A percentile compares a stretch with the other conserved stretches of the same genome.
Conservation (phyloP, 2,329 filamentous ascomycete species). For the Colletotrichum lini region DNA sequence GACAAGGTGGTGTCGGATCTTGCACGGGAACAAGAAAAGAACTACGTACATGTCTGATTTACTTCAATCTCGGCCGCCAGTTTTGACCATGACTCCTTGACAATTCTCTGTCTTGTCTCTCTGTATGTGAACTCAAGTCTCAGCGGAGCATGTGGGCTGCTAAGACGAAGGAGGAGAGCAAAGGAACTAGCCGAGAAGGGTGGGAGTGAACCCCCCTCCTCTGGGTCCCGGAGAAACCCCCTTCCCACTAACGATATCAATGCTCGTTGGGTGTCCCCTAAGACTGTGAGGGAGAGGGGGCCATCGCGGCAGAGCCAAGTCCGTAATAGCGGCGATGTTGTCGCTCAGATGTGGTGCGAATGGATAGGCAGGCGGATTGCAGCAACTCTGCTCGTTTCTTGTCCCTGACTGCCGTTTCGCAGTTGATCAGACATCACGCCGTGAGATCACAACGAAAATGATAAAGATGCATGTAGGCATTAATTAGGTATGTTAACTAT, state of each 20-base stretch:
- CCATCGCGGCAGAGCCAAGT: neutral
- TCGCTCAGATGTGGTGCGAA: neutral
- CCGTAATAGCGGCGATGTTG: neutral
- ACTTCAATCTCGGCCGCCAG: too few relatives aligned
- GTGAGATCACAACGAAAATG: neutral
- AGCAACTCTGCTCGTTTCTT: neutral
- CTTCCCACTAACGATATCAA: too few relatives aligned
- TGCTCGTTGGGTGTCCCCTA: too few relatives aligned
- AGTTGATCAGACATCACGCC: neutral
- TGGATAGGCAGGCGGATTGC: neutral
- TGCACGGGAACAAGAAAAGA: neutral
- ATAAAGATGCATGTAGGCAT: neutral
- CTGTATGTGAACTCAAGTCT: neutral
- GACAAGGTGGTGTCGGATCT: neutral
- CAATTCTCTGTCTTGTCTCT: neutral
- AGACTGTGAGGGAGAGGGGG: neutral
- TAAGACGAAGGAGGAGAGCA: neutral
- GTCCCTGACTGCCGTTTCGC: neutral
- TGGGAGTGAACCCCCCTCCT: too few relatives aligned
- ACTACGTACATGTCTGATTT: too few relatives aligned
- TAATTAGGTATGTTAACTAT: slow-evolving; percentile 1
- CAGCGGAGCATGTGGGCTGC: too few relatives aligned
- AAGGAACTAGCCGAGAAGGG: neutral
- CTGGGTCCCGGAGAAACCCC: too few relatives aligned
- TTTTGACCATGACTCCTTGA: neutral